Base-by-base conservation (phyloP, 2,329 filamentous ascomycete genomes). In the Penicillium sp. region DNA sequence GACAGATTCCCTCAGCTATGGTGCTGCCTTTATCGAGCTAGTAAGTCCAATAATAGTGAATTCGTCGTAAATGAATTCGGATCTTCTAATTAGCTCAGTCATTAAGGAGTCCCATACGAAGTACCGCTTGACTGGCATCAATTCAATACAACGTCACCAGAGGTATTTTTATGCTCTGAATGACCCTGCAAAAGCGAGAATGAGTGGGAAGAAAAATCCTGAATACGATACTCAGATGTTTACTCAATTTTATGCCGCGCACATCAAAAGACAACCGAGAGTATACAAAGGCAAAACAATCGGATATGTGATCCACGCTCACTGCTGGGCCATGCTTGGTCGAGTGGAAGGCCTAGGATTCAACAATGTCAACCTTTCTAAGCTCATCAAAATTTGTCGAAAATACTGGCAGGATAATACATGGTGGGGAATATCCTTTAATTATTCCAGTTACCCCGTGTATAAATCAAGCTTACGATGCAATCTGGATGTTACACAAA, bases 11-110 rank as follows among this genome's bases (percentile, higher is more conserved):
- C 45, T 21, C 27, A 4, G 7, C 21, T 53, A 40, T 53, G 53
- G 42, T 45, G 34, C 26, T 45, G 23, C 34, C 29, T 47, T n/a
- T 53, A 29, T 50, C 53, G 50, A 45, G 50, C 53, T n/a, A 53
- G 43, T 50, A 36, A 46, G 53, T 46, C 4, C 18, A 36, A 23
- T n/a, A n/a, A n/a, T n/a, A n/a, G 10, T 23, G 4, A 24, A 23
- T 39, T 39, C 7, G 12, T 24, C 10, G 21, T n/a, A n/a, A 24
- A 24, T 18, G 18, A 9, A 18, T 36, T 20, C 34, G 18, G 23
- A 13, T 40, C 15, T 20, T 6, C 29, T 39, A 43, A 54, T 23
- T 13, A 34, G 9, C 8, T 15, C 29, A 55, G 45, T 55, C 2
- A 45, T 51, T n/a, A 46, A 55, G 17, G 24, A 32, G 7, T 30